Evolutionary conservation across 163 green algal species (phyloP), one percentile per base, ranked within the genome.

Genomic region (Prototheca stagnorum): DNA sequence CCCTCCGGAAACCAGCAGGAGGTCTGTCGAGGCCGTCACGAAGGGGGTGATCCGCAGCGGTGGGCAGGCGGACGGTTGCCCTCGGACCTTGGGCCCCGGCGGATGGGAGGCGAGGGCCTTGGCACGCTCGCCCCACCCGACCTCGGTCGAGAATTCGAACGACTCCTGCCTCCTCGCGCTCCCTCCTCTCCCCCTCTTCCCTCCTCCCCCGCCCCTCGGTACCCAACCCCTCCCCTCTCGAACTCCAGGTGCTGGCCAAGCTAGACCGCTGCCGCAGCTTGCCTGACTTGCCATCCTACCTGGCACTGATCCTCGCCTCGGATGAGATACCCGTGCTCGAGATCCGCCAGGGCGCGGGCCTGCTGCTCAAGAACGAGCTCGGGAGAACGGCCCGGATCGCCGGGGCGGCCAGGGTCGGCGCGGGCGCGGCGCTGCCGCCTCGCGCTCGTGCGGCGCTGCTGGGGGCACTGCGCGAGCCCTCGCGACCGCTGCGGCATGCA

Each of bases 301-400:
- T 98, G 5, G 75, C 83, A 2, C 88, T 75, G 55, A 81, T 98
- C n/a, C 80, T 98, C 34, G 70, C 71, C 6, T 58, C 68, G 7
- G 85, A 63, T 0, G 75, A 89, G 41, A 66, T 65, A 15, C 57
- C 89, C 12, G 54, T 73, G 4, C 47, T 79, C 1, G 82, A 92
- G 73, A 79, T 91, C 31, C 66, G 88, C 14, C 88, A 98, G 59
- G 75, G 59, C 31, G 88, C 88, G 1, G 88, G 88, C 5, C 64
- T 98, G 33, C 57, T 95, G 45, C 68, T 98, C 25, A 96, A 97
- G 61, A 98, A 98, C 73, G 92, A 89, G 54, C 54, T 96, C 5
- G 76, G 76, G 35, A n/a, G n/a, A n/a, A n/a, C n/a, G n/a, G n/a
- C n/a, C n/a, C n/a, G n/a, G n/a, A n/a, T n/a, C n/a, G n/a, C n/a